Evolutionary conservation across 1,284 basidiomycete species (phyloP).

Genomic region (Blastosporella zonata): DNA sequence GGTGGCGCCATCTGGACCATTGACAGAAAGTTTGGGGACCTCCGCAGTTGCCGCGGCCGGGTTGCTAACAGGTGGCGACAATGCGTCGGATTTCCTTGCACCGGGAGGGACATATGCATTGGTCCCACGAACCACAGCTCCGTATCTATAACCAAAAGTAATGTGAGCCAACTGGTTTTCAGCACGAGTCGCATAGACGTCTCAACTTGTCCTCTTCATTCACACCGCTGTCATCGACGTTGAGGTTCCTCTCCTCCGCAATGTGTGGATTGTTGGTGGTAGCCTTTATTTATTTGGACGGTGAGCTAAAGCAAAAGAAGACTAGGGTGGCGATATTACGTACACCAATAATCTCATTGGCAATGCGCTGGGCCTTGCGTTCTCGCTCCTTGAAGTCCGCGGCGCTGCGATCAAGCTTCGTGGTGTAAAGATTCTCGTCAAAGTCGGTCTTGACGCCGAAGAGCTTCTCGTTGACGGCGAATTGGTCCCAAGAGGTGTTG

Average conservation of each 20-base stretch:
- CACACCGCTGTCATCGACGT: constrained; percentile 65
- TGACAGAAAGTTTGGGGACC: constrained; percentile 68
- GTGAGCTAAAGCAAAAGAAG: constrained; percentile 3
- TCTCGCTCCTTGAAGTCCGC: constrained; percentile 90
- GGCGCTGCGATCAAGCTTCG: constrained; percentile 83
- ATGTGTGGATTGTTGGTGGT: constrained; percentile 79
- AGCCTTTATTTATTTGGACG: constrained; percentile 44
- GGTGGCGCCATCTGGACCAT: constrained; percentile 60
- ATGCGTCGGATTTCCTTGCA: constrained; percentile 30
- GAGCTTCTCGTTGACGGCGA: constrained; percentile 88
- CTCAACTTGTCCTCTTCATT: constrained; percentile 94
- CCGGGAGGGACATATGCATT: constrained; percentile 85
- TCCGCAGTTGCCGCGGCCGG: constrained; percentile 40
- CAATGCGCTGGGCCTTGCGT: constrained; percentile 83
- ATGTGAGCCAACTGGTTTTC: constrained; percentile 16
- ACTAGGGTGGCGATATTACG: constrained; percentile 28
- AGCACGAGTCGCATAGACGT: constrained; percentile 25
- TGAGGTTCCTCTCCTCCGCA: constrained; percentile 83
- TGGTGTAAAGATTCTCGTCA: constrained; percentile 95
- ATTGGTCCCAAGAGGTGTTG: constrained; percentile 87
- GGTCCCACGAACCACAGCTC: constrained; percentile 84
- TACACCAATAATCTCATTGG: constrained; percentile 87
- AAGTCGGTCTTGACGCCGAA: constrained; percentile 93
- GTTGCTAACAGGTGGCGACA: constrained; percentile 21
- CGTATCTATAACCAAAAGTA: constrained; percentile 67